Evolutionary conservation across 331 rosid genomes (phyloP).

Genomic region (Quercus tomentella): DNA sequence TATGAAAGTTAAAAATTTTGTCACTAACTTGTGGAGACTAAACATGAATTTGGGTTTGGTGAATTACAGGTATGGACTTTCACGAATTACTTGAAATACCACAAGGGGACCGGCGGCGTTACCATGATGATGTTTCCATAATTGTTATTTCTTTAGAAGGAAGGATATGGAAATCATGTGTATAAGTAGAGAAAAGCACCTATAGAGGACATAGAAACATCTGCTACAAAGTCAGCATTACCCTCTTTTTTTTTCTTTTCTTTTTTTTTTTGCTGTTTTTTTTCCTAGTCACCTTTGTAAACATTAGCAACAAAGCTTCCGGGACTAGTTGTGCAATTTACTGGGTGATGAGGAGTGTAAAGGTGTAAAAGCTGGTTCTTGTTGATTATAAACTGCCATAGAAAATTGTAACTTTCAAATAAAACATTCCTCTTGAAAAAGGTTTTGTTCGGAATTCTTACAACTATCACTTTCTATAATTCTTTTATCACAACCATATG

Average conservation of each 20-base stretch:
- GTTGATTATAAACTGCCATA: constrained; percentile 51
- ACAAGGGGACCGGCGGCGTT: constrained; percentile 93
- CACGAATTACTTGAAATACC: constrained; percentile 95
- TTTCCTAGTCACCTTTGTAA: constrained; percentile 44
- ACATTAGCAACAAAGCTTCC: constrained; percentile 38
- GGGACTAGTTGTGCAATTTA: constrained; percentile 43
- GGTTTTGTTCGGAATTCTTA: constrained; percentile 23
- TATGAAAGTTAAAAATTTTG: background rate
- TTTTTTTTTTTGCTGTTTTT: constrained; percentile 15
- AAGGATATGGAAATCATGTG: constrained; percentile 99
- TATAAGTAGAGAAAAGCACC: constrained; percentile 49
- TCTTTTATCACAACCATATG: constrained; percentile 4
- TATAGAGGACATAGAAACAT: constrained; percentile 33
- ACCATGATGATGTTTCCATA: constrained; percentile 97
- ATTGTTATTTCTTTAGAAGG: constrained; percentile 98
- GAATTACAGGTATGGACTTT: constrained; percentile 78
- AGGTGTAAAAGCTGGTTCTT: constrained; percentile 72
- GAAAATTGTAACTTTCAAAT: constrained; percentile 54
- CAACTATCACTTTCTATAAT: constrained; percentile 25
- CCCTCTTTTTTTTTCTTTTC: background rate
- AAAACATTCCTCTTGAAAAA: constrained; percentile 40
- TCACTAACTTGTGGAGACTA: background rate
- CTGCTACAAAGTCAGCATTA: constrained; percentile 45
- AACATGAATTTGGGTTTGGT: constrained; percentile 8
- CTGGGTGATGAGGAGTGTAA: constrained; percentile 58